These are phyloP conservation scores for Aquanectria penicillioides DNA, from an alignment of 2,329 filamentous ascomycete species.

Conservation along the genomic window DNA sequence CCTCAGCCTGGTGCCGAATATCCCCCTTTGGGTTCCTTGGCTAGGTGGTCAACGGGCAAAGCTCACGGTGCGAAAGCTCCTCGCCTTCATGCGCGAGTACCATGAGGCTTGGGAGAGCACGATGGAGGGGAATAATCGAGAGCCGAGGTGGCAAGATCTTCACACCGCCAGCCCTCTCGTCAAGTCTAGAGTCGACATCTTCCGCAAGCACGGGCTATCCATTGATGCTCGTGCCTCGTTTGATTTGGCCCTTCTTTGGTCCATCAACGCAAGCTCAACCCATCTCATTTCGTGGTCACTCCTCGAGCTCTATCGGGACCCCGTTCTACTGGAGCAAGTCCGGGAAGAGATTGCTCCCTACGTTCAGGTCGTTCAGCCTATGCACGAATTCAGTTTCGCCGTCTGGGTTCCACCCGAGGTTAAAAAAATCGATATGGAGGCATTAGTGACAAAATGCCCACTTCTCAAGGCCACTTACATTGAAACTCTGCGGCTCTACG, in stretches of 20 bases:
- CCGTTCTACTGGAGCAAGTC: constrained; percentile 49
- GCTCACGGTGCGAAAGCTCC: constrained; percentile 41
- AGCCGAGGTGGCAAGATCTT: constrained; percentile 49
- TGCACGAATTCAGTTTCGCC: constrained; percentile 48
- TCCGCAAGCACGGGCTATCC: constrained; percentile 42
- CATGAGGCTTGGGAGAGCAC: constrained; percentile 49
- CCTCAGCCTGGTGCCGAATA: constrained; percentile 41
- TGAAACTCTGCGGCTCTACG: constrained; percentile 53
- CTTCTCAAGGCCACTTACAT: constrained; percentile 52
- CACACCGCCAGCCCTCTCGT: constrained; percentile 48
- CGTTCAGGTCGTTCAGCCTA: constrained; percentile 45
- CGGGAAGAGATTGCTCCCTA: constrained; percentile 50
- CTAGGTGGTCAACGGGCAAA: constrained; percentile 46
- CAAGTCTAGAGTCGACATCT: constrained; percentile 43
- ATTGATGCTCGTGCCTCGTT: constrained; percentile 45
- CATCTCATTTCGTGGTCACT: constrained; percentile 54
- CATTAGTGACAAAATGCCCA: constrained; percentile 48
- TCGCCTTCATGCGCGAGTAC: constrained; percentile 46
- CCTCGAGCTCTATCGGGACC: constrained; percentile 52
- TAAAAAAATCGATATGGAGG: constrained; percentile 49
- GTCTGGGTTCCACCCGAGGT: constrained; percentile 49
- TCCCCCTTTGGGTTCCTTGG: constrained; percentile 48
- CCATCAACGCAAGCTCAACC: constrained; percentile 51
- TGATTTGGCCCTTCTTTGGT: constrained; percentile 51
- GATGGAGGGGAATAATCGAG: constrained; percentile 44